Conservation (phyloP, 305 asterid genomes). For the Ilex paraguariensis region DNA sequence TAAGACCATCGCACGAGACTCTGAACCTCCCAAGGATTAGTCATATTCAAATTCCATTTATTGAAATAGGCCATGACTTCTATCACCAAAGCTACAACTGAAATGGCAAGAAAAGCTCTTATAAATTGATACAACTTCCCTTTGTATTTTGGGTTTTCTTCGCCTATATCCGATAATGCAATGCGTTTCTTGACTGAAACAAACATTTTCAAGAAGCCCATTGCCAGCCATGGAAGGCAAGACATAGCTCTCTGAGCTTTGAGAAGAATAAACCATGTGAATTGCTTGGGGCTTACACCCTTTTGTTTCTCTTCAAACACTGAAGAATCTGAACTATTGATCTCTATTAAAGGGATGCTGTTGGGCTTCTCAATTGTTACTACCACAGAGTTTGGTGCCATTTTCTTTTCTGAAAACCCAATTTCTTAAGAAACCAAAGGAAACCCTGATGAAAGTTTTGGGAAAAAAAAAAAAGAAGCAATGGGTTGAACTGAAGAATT, state of each 20-base stretch:
- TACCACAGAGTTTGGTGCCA: slow-evolving; percentile 79
- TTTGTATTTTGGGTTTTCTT: slow-evolving; percentile 64
- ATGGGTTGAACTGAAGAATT: slow-evolving; percentile 25
- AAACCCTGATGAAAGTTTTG: slow-evolving; percentile 9
- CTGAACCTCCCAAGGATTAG: slow-evolving; percentile 70
- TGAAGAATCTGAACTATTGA: slow-evolving; percentile 32
- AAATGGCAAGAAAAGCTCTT: slow-evolving; percentile 67
- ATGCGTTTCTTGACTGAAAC: slow-evolving; percentile 65
- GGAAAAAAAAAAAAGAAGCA: slow-evolving; percentile 8
- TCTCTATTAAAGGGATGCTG: slow-evolving; percentile 49
- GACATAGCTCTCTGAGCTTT: slow-evolving; percentile 58
- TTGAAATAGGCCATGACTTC: slow-evolving; percentile 69
- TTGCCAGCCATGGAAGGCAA: slow-evolving; percentile 56
- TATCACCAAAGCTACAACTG: slow-evolving; percentile 53
- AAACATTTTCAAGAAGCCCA: slow-evolving; percentile 24
- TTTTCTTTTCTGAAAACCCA: slow-evolving; percentile 10
- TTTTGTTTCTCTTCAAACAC: slow-evolving; percentile 57
- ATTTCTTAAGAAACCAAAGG: slow-evolving; percentile 4
- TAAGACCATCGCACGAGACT: slow-evolving; percentile 64
- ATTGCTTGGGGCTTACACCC: slow-evolving; percentile 57
- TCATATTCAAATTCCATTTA: slow-evolving; percentile 65
- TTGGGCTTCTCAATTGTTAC: slow-evolving; percentile 64
- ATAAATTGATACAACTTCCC: slow-evolving; percentile 72
- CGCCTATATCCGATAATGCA: slow-evolving; percentile 57
- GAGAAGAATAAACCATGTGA: slow-evolving; percentile 59